Evolutionary conservation across 2,329 filamentous ascomycete genomes (phyloP).

Genomic region (Cladophialophora immunda): DNA sequence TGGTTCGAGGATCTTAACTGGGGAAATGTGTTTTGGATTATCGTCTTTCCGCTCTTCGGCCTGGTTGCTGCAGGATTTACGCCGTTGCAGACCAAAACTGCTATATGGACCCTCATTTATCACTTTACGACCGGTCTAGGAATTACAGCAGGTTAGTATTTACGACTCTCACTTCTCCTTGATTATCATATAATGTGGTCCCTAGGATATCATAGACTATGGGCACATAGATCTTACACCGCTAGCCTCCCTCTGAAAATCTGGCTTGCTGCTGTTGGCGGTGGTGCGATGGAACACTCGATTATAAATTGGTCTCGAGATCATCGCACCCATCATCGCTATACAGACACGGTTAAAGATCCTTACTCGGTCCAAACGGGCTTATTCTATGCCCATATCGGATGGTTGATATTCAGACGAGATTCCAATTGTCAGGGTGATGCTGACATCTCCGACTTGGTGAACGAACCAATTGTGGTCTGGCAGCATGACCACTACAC

Average conservation of each 20-base stretch:
- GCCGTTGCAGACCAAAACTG: too few species aligned
- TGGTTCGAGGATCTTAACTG: too few species aligned
- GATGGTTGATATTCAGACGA: slow-evolving; percentile 94
- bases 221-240: slow-evolving; percentile 86
- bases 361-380: slow-evolving; percentile 91
- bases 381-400: slow-evolving; percentile 81
- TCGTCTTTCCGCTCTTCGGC: too few species aligned
- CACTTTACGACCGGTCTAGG: too few species aligned
- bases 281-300: slow-evolving; percentile 84
- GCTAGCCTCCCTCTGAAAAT: slow-evolving; percentile 78
- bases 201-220: slow-evolving; percentile 78
- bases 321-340: slow-evolving; percentile 88
- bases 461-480: slow-evolving; percentile 83
- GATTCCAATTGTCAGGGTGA: slow-evolving; percentile 87
- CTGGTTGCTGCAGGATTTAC: too few species aligned
- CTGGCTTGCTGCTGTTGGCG: slow-evolving; percentile 81
- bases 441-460: slow-evolving; percentile 86
- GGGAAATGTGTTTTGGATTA: too few species aligned
- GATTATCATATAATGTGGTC: too few species aligned
- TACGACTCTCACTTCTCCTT: too few species aligned
- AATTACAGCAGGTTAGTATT: too few species aligned
- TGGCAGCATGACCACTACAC: slow-evolving; percentile 90
- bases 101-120: too few species aligned
- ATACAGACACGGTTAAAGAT: slow-evolving; percentile 91
- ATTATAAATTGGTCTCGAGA: slow-evolving; percentile 89